Percentiles rank a stretch among this genome's conserved stretches.
These are phyloP conservation scores for Hyaloperonospora brassicae DNA, from an alignment of 352 stramenopile species.

Conservation along the genomic window DNA sequence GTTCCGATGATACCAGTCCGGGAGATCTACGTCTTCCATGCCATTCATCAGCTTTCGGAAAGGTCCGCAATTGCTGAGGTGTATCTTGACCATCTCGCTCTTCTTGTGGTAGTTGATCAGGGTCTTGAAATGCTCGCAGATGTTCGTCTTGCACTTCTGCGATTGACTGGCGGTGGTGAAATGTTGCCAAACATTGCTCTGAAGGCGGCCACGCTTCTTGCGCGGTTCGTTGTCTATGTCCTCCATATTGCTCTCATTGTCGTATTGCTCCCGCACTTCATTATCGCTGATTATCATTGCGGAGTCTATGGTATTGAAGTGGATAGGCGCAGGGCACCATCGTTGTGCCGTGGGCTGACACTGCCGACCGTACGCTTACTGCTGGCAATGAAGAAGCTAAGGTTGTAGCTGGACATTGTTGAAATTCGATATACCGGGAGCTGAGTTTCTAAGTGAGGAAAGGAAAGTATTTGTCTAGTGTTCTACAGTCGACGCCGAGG, in stretches of 20 bases:
- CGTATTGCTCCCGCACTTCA: neutral
- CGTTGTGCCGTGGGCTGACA: neutral
- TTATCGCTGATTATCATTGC: neutral
- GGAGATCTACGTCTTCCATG: too few species aligned
- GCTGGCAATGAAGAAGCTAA: neutral
- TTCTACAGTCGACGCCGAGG: too few species aligned
- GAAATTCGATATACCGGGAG: neutral
- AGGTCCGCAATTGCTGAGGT: too few species aligned
- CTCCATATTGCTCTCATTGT: neutral
- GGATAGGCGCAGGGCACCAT: neutral
- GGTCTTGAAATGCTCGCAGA: neutral
- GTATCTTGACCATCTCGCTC: too few species aligned
- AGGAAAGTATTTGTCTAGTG: too few species aligned
- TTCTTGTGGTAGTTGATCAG: neutral
- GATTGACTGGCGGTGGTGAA: neutral
- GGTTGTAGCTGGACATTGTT: neutral
- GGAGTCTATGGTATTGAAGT: neutral
- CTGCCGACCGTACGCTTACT: neutral
- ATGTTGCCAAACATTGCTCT: neutral
- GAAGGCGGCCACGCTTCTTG: neutral
- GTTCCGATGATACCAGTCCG: neutral
- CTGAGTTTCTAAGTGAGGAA: too few species aligned
- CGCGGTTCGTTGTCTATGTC: too few species aligned
- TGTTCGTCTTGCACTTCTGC: neutral
- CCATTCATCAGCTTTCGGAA: too few species aligned